Percentiles rank a stretch among this genome's conserved stretches.
Conservation (phyloP, 352 stramenopile genomes). For the Phytophthora europaea region DNA sequence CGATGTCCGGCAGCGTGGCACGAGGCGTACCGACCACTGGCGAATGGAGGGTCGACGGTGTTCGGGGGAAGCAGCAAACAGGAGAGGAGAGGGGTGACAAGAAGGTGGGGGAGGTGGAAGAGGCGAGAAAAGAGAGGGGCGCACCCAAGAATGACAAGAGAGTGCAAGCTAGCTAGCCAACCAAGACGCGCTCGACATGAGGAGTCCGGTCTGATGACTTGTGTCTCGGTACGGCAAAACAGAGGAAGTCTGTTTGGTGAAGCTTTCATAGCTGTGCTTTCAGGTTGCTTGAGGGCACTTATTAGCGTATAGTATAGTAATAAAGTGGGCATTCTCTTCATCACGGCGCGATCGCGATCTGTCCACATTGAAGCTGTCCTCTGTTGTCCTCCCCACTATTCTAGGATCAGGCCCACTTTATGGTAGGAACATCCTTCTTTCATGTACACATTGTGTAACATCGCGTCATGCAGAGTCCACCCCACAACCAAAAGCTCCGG, state of each 20-base stretch:
- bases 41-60: conserved; percentile 24
- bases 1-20: conserved; percentile 18
- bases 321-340: conserved; percentile 51
- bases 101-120: conserved; percentile 24
- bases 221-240: not conserved
- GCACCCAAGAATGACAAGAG: conserved; percentile 39
- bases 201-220: not conserved
- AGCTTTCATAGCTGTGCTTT: conserved; percentile 43
- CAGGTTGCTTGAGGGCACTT: conserved; percentile 40
- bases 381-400: not conserved
- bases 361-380: not conserved
- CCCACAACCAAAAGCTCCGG: conserved; percentile 28
- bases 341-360: not conserved
- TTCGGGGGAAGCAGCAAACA: conserved; percentile 21
- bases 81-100: conserved; percentile 26
- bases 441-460: conserved; percentile 3
- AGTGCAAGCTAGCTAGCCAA: conserved; percentile 39
- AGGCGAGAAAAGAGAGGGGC: conserved; percentile 37
- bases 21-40: conserved; percentile 19
- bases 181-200: conserved; percentile 6
- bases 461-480: conserved; percentile 16
- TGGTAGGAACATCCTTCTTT: not conserved
- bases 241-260: conserved; percentile 20
- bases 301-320: conserved; percentile 57
- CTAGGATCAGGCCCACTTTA: not conserved